Percentiles rank a stretch among this genome's conserved stretches.
These are phyloP conservation scores for Fusarium mexicanum DNA, from an alignment of 2,329 filamentous ascomycete species.

Conservation along the genomic window DNA sequence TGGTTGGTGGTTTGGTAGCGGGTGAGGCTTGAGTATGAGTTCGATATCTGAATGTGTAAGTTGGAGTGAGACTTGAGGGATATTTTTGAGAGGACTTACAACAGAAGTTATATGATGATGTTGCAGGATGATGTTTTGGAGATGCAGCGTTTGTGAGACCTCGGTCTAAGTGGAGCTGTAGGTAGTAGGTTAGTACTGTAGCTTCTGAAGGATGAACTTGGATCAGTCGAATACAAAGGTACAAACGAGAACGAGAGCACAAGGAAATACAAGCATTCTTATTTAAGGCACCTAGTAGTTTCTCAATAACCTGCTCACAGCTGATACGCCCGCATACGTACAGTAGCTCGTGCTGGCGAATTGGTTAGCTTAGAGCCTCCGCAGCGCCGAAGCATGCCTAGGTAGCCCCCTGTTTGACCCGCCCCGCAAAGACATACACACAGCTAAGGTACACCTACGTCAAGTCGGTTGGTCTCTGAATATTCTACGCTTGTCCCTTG, in stretches of 20 bases:
- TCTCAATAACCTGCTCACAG: slow-evolving; percentile 6
- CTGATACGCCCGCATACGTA: slow-evolving; percentile 14
- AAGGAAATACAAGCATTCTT: slow-evolving; percentile 25
- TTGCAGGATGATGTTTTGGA: not conserved
- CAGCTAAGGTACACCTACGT: not conserved
- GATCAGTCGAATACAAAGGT: not conserved
- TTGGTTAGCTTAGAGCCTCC: slow-evolving; percentile 21
- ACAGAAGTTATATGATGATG: not conserved
- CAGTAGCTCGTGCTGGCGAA: slow-evolving; percentile 19
- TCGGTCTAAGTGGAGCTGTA: slow-evolving; percentile 27
- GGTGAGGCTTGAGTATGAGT: slow-evolving; percentile 3
- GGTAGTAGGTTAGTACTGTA: not conserved
- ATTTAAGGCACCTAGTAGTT: slow-evolving; percentile 2
- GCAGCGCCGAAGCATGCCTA: slow-evolving; percentile 35
- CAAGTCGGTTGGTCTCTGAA: not conserved
- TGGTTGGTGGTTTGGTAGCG: slow-evolving; percentile 40
- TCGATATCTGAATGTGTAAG: not conserved
- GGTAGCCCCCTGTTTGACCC: not conserved
- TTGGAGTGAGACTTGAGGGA: not conserved
- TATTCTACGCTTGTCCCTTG: slow-evolving; percentile 10
- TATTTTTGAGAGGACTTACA: not conserved
- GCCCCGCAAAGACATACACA: slow-evolving; percentile 15
- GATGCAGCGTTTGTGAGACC: slow-evolving; percentile 4
- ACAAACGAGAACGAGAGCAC: not conserved
- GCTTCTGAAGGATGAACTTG: slow-evolving; percentile 1